These are phyloP conservation scores for Euphorbia neoarborescens DNA, from an alignment of 441 rosid genomes.

Conservation along the genomic window DNA sequence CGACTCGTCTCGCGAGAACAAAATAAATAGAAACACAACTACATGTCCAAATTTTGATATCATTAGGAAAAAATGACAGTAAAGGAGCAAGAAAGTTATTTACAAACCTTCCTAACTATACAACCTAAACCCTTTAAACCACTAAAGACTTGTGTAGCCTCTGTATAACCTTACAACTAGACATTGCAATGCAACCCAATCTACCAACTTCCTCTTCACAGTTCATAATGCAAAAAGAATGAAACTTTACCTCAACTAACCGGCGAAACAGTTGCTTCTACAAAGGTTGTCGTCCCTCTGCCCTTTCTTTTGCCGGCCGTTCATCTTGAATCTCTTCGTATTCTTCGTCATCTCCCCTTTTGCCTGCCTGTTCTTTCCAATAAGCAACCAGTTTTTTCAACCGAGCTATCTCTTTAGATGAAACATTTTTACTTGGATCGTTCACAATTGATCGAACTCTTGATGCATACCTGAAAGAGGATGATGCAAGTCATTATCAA, in stretches of 20 bases:
- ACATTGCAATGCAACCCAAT: not conserved
- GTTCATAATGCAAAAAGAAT: not conserved
- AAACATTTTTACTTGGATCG: slow-evolving; percentile 76
- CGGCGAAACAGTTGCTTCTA: no score
- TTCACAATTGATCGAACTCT: slow-evolving; percentile 82
- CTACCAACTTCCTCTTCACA: not conserved
- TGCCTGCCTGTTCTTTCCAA: slow-evolving; percentile 94
- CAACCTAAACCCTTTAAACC: slow-evolving; percentile 12
- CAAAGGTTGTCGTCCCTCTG: slow-evolving; percentile 50
- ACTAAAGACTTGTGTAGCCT: slow-evolving; percentile 1
- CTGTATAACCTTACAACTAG: not conserved
- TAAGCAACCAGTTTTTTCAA: slow-evolving; percentile 72
- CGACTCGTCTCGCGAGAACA: no score
- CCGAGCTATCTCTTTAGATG: slow-evolving; percentile 79
- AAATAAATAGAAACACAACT: no score
- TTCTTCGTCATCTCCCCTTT: slow-evolving; percentile 67
- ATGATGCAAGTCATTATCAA: not conserved
- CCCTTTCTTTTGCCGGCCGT: slow-evolving; percentile 33
- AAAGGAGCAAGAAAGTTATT: slow-evolving; percentile 1
- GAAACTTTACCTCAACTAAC: slow-evolving; percentile 5
- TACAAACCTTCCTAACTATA: slow-evolving; percentile 15
- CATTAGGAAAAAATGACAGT: not conserved
- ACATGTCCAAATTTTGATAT: not conserved
- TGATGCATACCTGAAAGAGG: slow-evolving; percentile 67
- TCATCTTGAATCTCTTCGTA: slow-evolving; percentile 74